Evolutionary conservation across 192 early-diverging fungal genomes (phyloP), one percentile per base, ranked within the genome.

Genomic region (Helicostylum pulchrum): DNA sequence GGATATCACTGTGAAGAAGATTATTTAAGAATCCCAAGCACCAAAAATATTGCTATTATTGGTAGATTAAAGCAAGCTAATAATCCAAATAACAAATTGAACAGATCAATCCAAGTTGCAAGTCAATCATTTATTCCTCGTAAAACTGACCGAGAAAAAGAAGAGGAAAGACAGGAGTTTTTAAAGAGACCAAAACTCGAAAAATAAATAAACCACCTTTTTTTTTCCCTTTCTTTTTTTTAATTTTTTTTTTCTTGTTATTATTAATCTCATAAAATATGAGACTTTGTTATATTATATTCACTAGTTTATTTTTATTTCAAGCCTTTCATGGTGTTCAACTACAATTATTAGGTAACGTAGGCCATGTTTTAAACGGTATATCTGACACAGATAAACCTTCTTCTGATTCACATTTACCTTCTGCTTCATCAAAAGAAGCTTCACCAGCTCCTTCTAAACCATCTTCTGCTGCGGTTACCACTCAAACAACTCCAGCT

Each of bases 1-100:
- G 89, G 89, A 8, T 93, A 82, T 55, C 47, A 62, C 0, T 69
- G 81, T 1, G 83, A 87, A 49, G 77, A 79, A 43, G 91, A 93
- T 65, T 76, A 75, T 49, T 59, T 93, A 49, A 70, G 91, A 34
- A 93, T 93, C 11, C 91, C 91, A 0, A 90, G 88, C n/a, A 90
- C 91, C 15, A 90, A 90, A 51, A 92, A 93, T 50, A 75, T 90
- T 49, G 88, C 87, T 1, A 68, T 93, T 1, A 70, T 93, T 42
- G 90, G 91, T 15, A 54, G 54, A 15, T 46, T 53, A 47, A 21
- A 67, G 9, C 36, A 9, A 21, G 14, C 2, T 10, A 17, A 3
- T 23, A 14, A 62, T 10, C 10, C 46, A 20, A 42, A 21, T 15
- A 26, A 26, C 20, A 51, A 57, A 19, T 39, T 74, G 19, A 69